phyloP scores from a whole-genome alignment of 768 basidiomycete species.

The Tricholoma matsutake region DNA sequence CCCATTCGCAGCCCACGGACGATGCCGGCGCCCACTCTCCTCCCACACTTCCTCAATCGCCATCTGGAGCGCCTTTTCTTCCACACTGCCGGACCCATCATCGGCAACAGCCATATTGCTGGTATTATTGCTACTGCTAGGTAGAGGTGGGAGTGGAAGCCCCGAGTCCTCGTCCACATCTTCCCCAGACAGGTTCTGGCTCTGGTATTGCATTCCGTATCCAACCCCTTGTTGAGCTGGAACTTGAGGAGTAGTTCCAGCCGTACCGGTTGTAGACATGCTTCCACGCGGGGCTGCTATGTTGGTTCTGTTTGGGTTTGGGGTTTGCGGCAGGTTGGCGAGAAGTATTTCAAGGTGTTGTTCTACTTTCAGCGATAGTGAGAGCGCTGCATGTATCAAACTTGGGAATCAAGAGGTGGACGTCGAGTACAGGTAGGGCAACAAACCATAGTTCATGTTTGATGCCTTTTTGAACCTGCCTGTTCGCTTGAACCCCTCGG shows the following conservation, averaged over 20 bases:
- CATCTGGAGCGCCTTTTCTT: conserved; percentile 67
- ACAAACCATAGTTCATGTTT: conserved; percentile 80
- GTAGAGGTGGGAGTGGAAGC: background rate
- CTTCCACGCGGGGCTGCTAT: conserved; percentile 1
- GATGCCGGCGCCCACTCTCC: conserved; percentile 47
- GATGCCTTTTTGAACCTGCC: conserved; percentile 94
- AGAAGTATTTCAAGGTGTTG: conserved; percentile 47
- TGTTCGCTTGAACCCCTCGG: conserved; percentile 61
- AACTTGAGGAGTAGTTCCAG: background rate
- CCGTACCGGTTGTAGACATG: background rate
- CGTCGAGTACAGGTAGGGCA: background rate
- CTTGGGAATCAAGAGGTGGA: background rate
- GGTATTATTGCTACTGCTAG: conserved; percentile 6
- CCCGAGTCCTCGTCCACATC: background rate
- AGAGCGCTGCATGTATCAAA: conserved; percentile 40
- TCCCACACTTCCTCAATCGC: conserved; percentile 71
- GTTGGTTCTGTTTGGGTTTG: conserved; percentile 11
- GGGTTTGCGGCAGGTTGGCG: background rate
- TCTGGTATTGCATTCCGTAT: conserved; percentile 4
- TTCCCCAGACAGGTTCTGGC: conserved; percentile 16
- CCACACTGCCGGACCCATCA: conserved; percentile 41
- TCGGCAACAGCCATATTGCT: conserved; percentile 20
- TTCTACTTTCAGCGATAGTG: conserved; percentile 60
- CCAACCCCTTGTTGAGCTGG: background rate
- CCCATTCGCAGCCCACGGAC: conserved; percentile 76